A percentile compares a stretch with the other conserved stretches of the same genome.
Conservation (phyloP, 2,329 filamentous ascomycete species). For the Fusarium sp. region DNA sequence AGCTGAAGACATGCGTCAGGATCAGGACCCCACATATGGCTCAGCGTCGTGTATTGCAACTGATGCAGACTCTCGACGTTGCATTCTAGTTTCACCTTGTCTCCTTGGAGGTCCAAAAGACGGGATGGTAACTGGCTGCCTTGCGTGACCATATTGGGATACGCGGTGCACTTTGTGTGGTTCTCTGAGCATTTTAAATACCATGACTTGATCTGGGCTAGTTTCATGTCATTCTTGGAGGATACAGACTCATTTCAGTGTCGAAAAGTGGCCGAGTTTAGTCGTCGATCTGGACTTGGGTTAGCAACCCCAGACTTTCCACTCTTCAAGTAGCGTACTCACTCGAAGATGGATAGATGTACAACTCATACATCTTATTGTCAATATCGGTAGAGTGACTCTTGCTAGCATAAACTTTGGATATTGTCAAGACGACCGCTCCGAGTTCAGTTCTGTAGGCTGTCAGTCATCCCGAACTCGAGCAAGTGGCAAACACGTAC, state of each 20-base stretch:
- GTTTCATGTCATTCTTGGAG: slow-evolving; percentile 6
- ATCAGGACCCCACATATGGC: slow-evolving; percentile 17
- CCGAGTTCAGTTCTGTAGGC: neutral
- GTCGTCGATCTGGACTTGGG: neutral
- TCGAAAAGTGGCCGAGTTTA: neutral
- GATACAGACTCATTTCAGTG: neutral
- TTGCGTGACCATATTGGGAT: slow-evolving; percentile 8
- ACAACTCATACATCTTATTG: neutral
- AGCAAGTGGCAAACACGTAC: neutral
- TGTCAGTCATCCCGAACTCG: neutral
- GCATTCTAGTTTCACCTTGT: slow-evolving; percentile 14
- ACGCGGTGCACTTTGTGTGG: slow-evolving; percentile 11
- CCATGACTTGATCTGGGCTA: neutral
- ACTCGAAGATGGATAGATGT: slow-evolving; percentile 19
- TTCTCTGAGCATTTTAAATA: neutral
- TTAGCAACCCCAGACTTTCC: neutral
- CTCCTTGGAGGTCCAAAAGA: neutral
- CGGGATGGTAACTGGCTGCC: neutral
- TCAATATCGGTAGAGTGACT: neutral
- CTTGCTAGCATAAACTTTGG: neutral
- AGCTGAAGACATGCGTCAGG: slow-evolving; percentile 2
- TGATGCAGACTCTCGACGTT: neutral
- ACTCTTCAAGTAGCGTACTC: neutral
- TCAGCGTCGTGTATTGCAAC: neutral
- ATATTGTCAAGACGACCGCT: neutral